phyloP scores from a whole-genome alignment of 805 yeast species.

The Kodamaea lidongshanica region DNA sequence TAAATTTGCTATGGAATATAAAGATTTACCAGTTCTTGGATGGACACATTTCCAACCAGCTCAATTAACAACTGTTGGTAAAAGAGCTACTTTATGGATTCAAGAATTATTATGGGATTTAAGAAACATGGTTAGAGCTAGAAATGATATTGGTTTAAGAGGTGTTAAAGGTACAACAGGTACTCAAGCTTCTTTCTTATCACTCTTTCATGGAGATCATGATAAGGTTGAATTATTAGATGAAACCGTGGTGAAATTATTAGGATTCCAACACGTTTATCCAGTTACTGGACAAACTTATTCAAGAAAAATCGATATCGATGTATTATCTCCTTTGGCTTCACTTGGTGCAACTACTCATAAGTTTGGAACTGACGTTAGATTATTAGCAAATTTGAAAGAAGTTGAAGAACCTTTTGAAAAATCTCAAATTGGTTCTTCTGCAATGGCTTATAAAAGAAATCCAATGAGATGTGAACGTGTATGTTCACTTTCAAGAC shows the following conservation, averaged over 20 bases:
- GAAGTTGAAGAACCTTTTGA: slow-evolving; percentile 98
- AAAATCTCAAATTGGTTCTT: slow-evolving; percentile 95
- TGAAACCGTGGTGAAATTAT: slow-evolving; percentile 82
- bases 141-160: slow-evolving; percentile 92
- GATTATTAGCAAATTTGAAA: slow-evolving; percentile 92
- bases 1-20: slow-evolving; percentile 82
- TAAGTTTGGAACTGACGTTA: slow-evolving; percentile 95
- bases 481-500: slow-evolving; percentile 97
- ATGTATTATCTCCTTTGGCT: slow-evolving; percentile 84
- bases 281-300: slow-evolving; percentile 99
- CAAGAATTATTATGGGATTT: slow-evolving; percentile 98
- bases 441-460: slow-evolving; percentile 99
- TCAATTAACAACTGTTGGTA: slow-evolving; percentile 96
- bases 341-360: slow-evolving; percentile 95
- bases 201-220: slow-evolving; percentile 94
- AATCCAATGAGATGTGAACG: slow-evolving; percentile 99
- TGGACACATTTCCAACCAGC: slow-evolving; percentile 99
- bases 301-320: slow-evolving; percentile 96
- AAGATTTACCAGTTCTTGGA: slow-evolving; percentile 94
- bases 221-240: slow-evolving; percentile 93
- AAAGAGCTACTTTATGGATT: slow-evolving; percentile 95
- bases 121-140: slow-evolving; percentile 90
- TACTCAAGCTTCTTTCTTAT: slow-evolving; percentile 93
- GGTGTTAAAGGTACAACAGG: slow-evolving; percentile 99
- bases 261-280: slow-evolving; percentile 91